These are phyloP conservation scores for Serendipita indica DNA, from an alignment of 768 basidiomycete species.

Conservation along the genomic window DNA sequence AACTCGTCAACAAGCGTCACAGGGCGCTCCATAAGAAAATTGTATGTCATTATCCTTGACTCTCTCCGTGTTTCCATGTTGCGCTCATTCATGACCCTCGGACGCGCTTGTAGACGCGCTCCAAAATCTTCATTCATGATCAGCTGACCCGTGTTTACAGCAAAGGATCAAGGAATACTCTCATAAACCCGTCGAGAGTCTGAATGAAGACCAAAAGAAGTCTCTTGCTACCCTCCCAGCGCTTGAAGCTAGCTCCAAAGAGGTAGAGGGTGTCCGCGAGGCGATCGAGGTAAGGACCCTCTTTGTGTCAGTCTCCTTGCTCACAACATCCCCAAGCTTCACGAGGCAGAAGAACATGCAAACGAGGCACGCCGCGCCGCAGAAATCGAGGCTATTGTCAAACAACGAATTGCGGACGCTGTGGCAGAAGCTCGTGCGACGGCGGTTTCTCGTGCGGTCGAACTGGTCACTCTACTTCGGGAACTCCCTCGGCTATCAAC, in stretches of 20 bases:
- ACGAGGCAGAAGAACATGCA: slow-evolving; percentile 37
- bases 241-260: slow-evolving; percentile 66
- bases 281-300: slow-evolving; percentile 53
- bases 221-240: slow-evolving; percentile 54
- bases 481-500: background rate
- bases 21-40: slow-evolving; percentile 74
- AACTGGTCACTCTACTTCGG: background rate
- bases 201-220: slow-evolving; percentile 80
- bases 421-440: slow-evolving; percentile 31
- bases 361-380: slow-evolving; percentile 1
- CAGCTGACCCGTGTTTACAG: slow-evolving; percentile 27
- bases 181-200: slow-evolving; percentile 46
- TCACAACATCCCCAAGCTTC: slow-evolving; percentile 2
- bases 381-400: slow-evolving; percentile 21
- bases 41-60: slow-evolving; percentile 28
- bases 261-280: slow-evolving; percentile 72
- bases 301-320: background rate
- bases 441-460: background rate
- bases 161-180: slow-evolving; percentile 60
- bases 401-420: slow-evolving; percentile 38
- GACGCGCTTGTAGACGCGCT: too few relatives aligned
- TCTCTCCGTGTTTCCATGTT: background rate
- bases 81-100: background rate
- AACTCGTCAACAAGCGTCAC: slow-evolving; percentile 64
- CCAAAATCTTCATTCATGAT: too few relatives aligned